phyloP scores from a whole-genome alignment of 148 eudicot genomes.

The Amaranthus cruentus region DNA sequence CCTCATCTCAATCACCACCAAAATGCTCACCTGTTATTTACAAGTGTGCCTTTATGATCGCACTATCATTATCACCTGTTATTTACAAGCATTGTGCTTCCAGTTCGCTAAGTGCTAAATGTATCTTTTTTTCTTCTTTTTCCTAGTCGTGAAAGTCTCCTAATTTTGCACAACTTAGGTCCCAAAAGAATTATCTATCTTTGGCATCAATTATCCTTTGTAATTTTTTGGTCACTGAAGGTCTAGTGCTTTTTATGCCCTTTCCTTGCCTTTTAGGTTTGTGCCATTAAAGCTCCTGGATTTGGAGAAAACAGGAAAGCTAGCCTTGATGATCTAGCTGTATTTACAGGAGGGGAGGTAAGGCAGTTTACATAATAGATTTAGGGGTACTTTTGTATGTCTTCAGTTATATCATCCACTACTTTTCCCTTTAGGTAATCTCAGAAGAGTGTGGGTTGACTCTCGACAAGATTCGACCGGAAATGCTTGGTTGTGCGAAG shows the following conservation, averaged over 20 bases:
- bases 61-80: not conserved
- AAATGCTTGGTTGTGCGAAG: constrained; percentile 86
- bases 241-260: not conserved
- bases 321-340: constrained; percentile 77
- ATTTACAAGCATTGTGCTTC: not conserved
- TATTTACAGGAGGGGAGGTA: constrained; percentile 95
- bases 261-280: constrained; percentile 44
- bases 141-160: too few relatives aligned
- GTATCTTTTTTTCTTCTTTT: not conserved
- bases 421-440: constrained; percentile 49
- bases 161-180: not conserved
- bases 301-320: constrained; percentile 95
- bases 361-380: constrained; percentile 12
- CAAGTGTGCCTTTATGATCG: not conserved
- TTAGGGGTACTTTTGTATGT: constrained; percentile 5
- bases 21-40: not conserved
- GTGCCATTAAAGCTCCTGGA: constrained; percentile 99
- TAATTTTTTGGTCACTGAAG: not conserved
- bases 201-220: not conserved
- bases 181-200: not conserved
- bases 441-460: constrained; percentile 69
- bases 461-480: constrained; percentile 61
- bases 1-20: too few relatives aligned
- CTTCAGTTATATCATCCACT: constrained; percentile 11
- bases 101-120: not conserved